These are phyloP conservation scores for Themeda triandra DNA, from an alignment of 176 grass and related monocot genomes.

Conservation along the genomic window DNA sequence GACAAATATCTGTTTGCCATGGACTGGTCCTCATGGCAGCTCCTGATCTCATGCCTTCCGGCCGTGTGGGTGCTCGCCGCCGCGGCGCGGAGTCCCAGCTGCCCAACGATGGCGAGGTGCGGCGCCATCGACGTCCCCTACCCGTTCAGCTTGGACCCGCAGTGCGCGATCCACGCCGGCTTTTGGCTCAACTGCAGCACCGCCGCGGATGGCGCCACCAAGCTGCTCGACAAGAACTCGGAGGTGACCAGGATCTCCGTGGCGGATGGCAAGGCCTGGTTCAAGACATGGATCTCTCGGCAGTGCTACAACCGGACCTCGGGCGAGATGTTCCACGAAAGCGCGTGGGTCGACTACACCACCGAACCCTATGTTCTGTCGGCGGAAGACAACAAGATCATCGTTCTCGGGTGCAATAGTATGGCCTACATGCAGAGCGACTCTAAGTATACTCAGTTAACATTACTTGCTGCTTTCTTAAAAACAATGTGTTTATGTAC, in stretches of 20 bases:
- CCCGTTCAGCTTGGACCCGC: not conserved
- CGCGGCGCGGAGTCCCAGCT: not conserved
- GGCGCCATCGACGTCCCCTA: not conserved
- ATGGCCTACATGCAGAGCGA: not conserved
- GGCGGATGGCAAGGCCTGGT: not conserved
- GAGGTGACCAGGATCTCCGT: not conserved
- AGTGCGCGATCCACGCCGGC: not conserved
- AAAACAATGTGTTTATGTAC: too few relatives aligned
- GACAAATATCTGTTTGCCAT: too few relatives aligned
- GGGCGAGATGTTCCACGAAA: rapidly evolving
- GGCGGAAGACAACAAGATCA: not conserved
- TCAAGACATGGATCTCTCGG: not conserved
- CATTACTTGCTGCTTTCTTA: too few relatives aligned
- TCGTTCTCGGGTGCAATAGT: not conserved
- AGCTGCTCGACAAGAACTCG: not conserved
- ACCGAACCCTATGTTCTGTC: not conserved
- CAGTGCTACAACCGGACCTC: not conserved
- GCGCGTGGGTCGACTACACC: not conserved
- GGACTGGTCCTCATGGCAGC: not conserved
- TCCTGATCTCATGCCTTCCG: not conserved
- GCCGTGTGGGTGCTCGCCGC: not conserved
- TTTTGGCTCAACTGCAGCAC: not conserved
- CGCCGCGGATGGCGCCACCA: not conserved
- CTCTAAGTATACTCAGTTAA: not conserved
- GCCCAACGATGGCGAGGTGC: not conserved